A percentile compares a stretch with the other conserved stretches of the same genome.
Evolutionary conservation across 2,329 filamentous ascomycete species (phyloP).

Genomic region (Sporothrix variecibatus): DNA sequence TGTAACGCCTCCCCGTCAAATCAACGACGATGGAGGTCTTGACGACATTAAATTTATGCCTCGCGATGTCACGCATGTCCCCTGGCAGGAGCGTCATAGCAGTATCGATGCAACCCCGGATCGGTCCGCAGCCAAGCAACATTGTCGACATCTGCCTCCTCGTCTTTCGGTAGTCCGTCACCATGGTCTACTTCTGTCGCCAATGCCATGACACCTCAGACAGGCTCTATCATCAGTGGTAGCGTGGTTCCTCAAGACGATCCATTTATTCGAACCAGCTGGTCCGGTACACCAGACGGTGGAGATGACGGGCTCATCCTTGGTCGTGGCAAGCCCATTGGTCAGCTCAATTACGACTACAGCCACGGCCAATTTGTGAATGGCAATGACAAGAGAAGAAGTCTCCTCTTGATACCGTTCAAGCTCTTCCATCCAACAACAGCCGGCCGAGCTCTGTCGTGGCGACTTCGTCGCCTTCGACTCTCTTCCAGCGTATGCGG

Average conservation of each 20-base stretch:
- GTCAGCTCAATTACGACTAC: conserved; percentile 35
- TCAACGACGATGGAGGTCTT: conserved; percentile 22
- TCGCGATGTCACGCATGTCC: conserved; percentile 39
- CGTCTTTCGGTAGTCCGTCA: conserved; percentile 33
- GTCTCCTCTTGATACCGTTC: background rate
- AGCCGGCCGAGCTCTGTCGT: conserved; percentile 28
- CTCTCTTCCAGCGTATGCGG: conserved; percentile 45
- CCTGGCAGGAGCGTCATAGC: conserved; percentile 37
- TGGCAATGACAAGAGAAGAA: conserved; percentile 17
- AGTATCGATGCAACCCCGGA: conserved; percentile 36
- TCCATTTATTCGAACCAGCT: conserved; percentile 39
- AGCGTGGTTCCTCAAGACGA: conserved; percentile 34
- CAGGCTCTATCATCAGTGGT: conserved; percentile 25
- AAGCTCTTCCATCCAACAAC: background rate
- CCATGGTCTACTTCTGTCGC: background rate
- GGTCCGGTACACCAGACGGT: conserved; percentile 31
- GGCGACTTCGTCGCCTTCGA: conserved; percentile 32
- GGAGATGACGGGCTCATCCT: conserved; percentile 31
- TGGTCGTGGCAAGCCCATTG: conserved; percentile 1
- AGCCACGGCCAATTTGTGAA: conserved; percentile 15
- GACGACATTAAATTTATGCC: conserved; percentile 33
- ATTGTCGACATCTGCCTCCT: conserved; percentile 36
- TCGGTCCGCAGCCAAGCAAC: conserved; percentile 42
- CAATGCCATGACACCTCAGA: background rate
- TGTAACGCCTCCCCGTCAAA: conserved; percentile 29